A percentile compares a stretch with the other conserved stretches of the same genome.
Evolutionary conservation across 208 protist species (phyloP).

Genomic region (Crithidia fasciculata): DNA sequence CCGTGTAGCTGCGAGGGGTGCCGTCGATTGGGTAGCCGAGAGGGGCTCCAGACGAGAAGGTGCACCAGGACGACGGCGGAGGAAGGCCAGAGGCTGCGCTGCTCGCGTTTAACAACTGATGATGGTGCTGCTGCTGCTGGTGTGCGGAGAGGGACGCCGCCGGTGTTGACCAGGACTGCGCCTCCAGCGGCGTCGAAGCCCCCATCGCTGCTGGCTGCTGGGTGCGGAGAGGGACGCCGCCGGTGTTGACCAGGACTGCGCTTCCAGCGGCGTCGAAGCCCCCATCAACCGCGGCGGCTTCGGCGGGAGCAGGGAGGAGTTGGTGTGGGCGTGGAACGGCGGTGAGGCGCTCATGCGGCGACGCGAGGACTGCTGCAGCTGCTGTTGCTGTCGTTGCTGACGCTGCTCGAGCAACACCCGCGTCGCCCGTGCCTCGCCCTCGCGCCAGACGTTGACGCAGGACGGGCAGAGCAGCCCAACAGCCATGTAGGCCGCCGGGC

Average conservation of each 20-base stretch:
- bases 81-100: not conserved
- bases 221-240: not conserved
- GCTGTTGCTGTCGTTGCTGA: not conserved
- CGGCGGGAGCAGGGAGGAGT: conserved; percentile 3
- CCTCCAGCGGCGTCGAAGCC: not conserved
- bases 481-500: conserved; percentile 27
- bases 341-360: not conserved
- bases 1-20: not conserved
- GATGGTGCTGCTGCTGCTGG: not conserved
- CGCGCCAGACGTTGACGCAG: conserved; percentile 39
- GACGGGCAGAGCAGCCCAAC: conserved; percentile 45
- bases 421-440: conserved; percentile 23
- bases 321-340: not conserved
- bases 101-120: not conserved
- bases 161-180: conserved; percentile 2
- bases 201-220: not conserved
- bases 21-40: conserved; percentile 32
- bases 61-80: conserved; percentile 8
- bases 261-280: not conserved
- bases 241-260: conserved; percentile 1
- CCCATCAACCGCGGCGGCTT: not conserved
- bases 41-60: conserved; percentile 50
- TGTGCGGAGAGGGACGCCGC: not conserved
- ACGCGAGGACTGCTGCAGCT: not conserved
- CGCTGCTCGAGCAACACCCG: conserved; percentile 4